phyloP scores from a whole-genome alignment of 306 rosid species.

The Morella rubra region DNA sequence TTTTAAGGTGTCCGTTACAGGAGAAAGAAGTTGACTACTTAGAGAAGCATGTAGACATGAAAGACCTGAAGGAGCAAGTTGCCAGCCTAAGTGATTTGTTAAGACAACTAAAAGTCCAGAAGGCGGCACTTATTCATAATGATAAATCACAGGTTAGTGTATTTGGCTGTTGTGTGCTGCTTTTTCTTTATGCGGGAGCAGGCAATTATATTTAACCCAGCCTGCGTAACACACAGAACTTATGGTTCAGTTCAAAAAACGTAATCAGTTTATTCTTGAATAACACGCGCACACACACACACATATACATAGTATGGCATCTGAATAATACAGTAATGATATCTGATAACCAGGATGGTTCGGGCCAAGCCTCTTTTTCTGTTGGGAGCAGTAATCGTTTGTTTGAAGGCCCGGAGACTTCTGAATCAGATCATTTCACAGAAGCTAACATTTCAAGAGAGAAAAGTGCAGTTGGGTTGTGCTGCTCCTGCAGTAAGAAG shows the following conservation, averaged over 20 bases:
- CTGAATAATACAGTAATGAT: conserved; percentile 18
- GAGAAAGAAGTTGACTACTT: conserved; percentile 47
- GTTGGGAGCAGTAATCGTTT: conserved; percentile 39
- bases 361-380: conserved; percentile 40
- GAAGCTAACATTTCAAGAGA: conserved; percentile 29
- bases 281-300: too few species aligned
- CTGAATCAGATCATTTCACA: conserved; percentile 39
- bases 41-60: conserved; percentile 49
- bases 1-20: conserved; percentile 48
- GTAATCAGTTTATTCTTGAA: too few species aligned
- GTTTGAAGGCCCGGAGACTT: conserved; percentile 28
- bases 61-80: conserved; percentile 70
- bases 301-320: background rate
- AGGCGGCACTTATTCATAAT: conserved; percentile 38
- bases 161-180: conserved; percentile 13
- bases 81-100: conserved; percentile 48
- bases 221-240: background rate
- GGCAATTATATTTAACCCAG: background rate
- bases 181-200: background rate
- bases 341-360: conserved; percentile 43
- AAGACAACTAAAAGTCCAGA: conserved; percentile 57
- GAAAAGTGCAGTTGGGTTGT: conserved; percentile 41
- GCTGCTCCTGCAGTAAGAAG: conserved; percentile 81
- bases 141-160: conserved; percentile 59
- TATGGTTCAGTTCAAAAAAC: background rate